Evolutionary conservation across 805 yeast species (phyloP).

Genomic region (Teunomyces barrocoloradensis): DNA sequence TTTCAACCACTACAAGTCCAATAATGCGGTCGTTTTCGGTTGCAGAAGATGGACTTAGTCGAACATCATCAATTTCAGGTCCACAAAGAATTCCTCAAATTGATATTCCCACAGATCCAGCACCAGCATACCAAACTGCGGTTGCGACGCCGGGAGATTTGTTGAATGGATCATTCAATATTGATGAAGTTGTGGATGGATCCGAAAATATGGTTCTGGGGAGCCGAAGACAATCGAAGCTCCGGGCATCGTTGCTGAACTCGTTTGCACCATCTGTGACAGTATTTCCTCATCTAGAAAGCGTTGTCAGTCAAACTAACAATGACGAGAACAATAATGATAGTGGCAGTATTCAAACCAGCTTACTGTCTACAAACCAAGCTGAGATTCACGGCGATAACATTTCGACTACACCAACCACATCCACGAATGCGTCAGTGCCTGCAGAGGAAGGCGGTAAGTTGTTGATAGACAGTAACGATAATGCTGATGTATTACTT

Average conservation of each 20-base stretch:
- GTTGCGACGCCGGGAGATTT: slow-evolving; percentile 4
- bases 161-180: slow-evolving; percentile 13
- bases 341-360: background rate
- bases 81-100: background rate
- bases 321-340: background rate
- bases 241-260: slow-evolving; percentile 28
- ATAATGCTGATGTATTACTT: background rate
- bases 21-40: slow-evolving; percentile 36
- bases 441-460: background rate
- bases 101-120: slow-evolving; percentile 24
- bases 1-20: slow-evolving; percentile 43
- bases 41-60: slow-evolving; percentile 37
- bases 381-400: slow-evolving; percentile 5
- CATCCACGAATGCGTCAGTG: slow-evolving; percentile 4
- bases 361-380: background rate
- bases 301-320: background rate
- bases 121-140: slow-evolving; percentile 31
- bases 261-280: slow-evolving; percentile 30
- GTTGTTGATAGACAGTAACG: background rate
- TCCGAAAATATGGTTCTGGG: slow-evolving; percentile 5
- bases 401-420: slow-evolving; percentile 9
- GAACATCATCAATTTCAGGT: slow-evolving; percentile 27
- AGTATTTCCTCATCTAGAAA: background rate
- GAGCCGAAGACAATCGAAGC: slow-evolving; percentile 16
- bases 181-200: slow-evolving; percentile 28